phyloP scores from a whole-genome alignment of 495 filamentous ascomycete species.

The Venustampulla echinocandica region DNA sequence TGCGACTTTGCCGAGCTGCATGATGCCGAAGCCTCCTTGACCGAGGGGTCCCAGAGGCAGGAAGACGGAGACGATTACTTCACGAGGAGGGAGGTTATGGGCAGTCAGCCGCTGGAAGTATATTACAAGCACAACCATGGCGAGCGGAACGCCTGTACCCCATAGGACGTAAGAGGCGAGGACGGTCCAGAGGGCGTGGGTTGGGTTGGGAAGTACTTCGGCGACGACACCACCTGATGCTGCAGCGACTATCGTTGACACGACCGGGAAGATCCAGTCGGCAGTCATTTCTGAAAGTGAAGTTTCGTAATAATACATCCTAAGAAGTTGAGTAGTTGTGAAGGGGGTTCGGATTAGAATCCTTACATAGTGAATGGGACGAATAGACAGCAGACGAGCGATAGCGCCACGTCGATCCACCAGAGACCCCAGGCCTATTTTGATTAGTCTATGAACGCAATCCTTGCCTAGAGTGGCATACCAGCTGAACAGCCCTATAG shows the following conservation, averaged over 20 bases:
- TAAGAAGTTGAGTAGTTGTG: slow-evolving; percentile 10
- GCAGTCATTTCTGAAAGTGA: slow-evolving; percentile 43
- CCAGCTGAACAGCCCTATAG: slow-evolving; percentile 18
- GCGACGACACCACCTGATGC: slow-evolving; percentile 50
- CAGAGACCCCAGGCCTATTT: slow-evolving; percentile 44
- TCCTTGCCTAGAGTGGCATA: slow-evolving; percentile 2
- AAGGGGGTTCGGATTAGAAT: slow-evolving; percentile 1
- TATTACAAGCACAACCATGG: slow-evolving; percentile 45
- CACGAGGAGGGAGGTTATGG: slow-evolving; percentile 47
- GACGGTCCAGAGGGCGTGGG: slow-evolving; percentile 49
- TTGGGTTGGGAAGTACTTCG: slow-evolving; percentile 37
- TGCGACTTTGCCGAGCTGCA: slow-evolving; percentile 47
- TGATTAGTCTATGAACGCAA: slow-evolving; percentile 4
- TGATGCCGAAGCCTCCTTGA: slow-evolving; percentile 48
- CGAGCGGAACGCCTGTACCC: slow-evolving; percentile 49
- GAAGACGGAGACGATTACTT: slow-evolving; percentile 53
- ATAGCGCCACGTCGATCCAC: slow-evolving; percentile 48
- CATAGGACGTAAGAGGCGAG: slow-evolving; percentile 49
- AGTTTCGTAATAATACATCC: slow-evolving; percentile 28
- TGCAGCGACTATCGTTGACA: slow-evolving; percentile 48
- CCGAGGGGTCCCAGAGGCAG: slow-evolving; percentile 54
- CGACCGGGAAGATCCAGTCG: slow-evolving; percentile 52
- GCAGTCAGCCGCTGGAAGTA: slow-evolving; percentile 53
- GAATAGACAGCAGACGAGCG: slow-evolving; percentile 39
- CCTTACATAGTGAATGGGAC: slow-evolving; percentile 50